Conservation (phyloP, 305 asterid genomes). For the Solanum hybrid region DNA sequence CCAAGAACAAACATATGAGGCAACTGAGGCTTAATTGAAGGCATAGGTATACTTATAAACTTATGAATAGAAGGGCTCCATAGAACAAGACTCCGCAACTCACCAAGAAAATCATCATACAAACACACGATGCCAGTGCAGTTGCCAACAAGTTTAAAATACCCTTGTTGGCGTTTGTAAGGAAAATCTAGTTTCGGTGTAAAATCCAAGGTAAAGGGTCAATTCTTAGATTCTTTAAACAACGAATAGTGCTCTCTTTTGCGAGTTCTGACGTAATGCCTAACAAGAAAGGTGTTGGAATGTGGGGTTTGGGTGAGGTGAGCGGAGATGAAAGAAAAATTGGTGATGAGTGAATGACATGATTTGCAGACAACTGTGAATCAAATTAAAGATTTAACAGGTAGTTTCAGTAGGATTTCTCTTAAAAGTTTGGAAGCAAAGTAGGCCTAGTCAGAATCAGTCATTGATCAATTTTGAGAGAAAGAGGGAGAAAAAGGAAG, state of each 20-base stretch:
- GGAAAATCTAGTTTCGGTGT: not conserved
- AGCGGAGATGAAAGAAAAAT: not conserved
- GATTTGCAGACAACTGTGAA: conserved; percentile 3
- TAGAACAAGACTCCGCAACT: not conserved
- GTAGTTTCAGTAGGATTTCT: not conserved
- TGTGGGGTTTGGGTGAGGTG: not conserved
- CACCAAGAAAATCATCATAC: not conserved
- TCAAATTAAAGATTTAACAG: not conserved
- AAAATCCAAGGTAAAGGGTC: not conserved
- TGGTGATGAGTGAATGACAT: not conserved
- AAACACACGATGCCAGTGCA: not conserved
- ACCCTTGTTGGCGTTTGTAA: not conserved
- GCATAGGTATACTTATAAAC: not conserved
- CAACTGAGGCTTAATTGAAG: not conserved
- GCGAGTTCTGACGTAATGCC: not conserved
- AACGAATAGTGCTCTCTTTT: not conserved
- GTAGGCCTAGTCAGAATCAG: not conserved
- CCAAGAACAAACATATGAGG: not conserved
- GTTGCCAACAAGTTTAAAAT: not conserved
- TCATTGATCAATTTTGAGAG: not conserved
- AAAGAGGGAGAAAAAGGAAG: not conserved
- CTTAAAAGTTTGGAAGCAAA: not conserved
- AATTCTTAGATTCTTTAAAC: not conserved
- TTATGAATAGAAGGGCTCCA: not conserved
- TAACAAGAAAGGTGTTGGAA: not conserved